Conservation (phyloP, 306 rosid genomes). For the Prunus fruticosa region DNA sequence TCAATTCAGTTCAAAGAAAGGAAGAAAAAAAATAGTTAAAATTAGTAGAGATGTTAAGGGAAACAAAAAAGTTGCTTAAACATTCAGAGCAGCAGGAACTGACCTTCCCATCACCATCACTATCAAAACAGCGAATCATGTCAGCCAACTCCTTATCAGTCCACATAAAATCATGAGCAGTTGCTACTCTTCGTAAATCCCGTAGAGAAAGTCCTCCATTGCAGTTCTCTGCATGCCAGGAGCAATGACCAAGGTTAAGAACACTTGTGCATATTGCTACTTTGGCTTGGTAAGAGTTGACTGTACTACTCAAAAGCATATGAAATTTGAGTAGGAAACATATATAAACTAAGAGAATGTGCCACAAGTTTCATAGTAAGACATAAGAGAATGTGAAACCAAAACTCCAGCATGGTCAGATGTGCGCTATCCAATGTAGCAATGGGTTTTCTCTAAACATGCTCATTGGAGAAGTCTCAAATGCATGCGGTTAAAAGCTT, state of each 20-base stretch:
- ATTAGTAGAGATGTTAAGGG: background rate
- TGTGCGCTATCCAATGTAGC: background rate
- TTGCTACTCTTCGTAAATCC: conserved; percentile 68
- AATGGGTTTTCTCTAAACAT: background rate
- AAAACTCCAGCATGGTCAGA: background rate
- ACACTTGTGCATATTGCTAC: background rate
- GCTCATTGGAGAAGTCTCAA: background rate
- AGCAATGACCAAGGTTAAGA: conserved; percentile 19
- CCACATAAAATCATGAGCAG: conserved; percentile 78
- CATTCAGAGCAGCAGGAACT: conserved; percentile 3
- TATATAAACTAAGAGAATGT: background rate
- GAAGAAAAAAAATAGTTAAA: background rate
- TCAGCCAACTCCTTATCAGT: conserved; percentile 60
- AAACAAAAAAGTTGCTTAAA: background rate
- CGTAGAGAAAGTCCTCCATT: conserved; percentile 50
- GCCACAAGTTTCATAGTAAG: background rate
- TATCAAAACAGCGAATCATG: conserved; percentile 80
- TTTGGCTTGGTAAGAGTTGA: background rate
- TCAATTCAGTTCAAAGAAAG: too few species aligned
- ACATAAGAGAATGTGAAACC: too few species aligned
- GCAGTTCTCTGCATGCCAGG: conserved; percentile 56
- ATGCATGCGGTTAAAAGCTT: background rate
- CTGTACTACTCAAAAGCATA: background rate
- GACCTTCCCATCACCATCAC: conserved; percentile 78
- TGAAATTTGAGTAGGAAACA: background rate